A percentile compares a stretch with the other conserved stretches of the same genome.
phyloP scores from a whole-genome alignment of 768 basidiomycete genomes.

The Pleurotus sapidus region DNA sequence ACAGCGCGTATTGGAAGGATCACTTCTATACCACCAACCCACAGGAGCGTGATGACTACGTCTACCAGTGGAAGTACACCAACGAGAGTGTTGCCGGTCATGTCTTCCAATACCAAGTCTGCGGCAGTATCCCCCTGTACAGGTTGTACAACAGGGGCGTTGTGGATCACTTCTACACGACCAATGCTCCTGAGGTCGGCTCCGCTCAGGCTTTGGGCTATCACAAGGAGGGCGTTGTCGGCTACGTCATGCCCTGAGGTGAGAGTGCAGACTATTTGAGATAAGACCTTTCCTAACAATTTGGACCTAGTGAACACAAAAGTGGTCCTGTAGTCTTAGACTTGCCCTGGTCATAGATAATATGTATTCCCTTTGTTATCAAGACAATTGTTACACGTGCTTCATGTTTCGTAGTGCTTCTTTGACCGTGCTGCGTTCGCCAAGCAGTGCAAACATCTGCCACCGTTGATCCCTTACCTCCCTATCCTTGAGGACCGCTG shows the following conservation, averaged over 20 bases:
- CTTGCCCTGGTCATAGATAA: too few relatives aligned
- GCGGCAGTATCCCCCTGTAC: constrained; percentile 4
- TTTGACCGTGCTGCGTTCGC: constrained; percentile 69
- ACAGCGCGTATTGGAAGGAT: constrained; percentile 8
- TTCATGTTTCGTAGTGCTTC: constrained; percentile 40
- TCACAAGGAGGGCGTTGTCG: background rate
- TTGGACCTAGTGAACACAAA: too few relatives aligned
- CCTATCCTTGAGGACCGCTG: constrained; percentile 53
- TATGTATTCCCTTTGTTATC: too few relatives aligned
- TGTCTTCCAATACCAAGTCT: constrained; percentile 4
- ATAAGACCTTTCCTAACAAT: too few relatives aligned
- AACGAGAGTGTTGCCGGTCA: constrained; percentile 9
- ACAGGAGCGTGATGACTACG: constrained; percentile 3
- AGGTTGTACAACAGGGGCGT: background rate
- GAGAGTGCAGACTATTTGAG: background rate
- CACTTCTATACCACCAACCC: constrained; percentile 14
- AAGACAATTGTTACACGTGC: too few relatives aligned
- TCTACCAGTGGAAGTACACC: constrained; percentile 4
- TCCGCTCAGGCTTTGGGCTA: background rate
- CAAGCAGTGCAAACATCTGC: constrained; percentile 76
- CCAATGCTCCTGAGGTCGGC: background rate
- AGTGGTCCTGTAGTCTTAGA: too few relatives aligned
- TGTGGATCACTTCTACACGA: constrained; percentile 7
- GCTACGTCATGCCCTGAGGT: constrained; percentile 3
- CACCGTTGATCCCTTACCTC: constrained; percentile 69